A percentile compares a stretch with the other conserved stretches of the same genome.
phyloP scores from a whole-genome alignment of 352 stramenopile species.

The Pythium coloratum region DNA sequence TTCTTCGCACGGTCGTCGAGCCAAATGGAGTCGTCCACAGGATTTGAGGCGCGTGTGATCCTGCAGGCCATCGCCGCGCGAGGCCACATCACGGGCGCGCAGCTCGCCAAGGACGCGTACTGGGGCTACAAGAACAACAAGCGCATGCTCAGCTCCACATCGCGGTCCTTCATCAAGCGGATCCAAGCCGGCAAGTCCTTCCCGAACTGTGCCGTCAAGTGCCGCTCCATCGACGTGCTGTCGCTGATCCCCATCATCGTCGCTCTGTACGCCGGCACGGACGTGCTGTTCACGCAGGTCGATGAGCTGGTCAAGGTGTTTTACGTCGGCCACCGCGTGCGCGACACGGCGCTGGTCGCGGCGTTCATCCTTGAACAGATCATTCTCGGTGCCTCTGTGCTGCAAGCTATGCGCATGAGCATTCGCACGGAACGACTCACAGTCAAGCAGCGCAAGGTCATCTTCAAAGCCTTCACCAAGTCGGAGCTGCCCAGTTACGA shows the following conservation, averaged over 20 bases:
- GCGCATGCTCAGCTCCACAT: slow-evolving; percentile 64
- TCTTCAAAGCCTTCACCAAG: slow-evolving; percentile 87
- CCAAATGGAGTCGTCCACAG: slow-evolving; percentile 74
- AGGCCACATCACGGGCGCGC: slow-evolving; percentile 67
- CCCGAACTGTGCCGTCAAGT: slow-evolving; percentile 75
- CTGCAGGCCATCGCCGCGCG: slow-evolving; percentile 69
- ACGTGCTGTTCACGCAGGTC: slow-evolving; percentile 79
- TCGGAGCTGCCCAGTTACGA: slow-evolving; percentile 79
- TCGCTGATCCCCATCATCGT: slow-evolving; percentile 72
- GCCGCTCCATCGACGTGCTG: slow-evolving; percentile 77
- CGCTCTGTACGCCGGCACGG: slow-evolving; percentile 77
- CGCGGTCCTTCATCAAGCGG: slow-evolving; percentile 74
- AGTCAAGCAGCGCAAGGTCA: slow-evolving; percentile 81
- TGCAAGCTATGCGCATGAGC: slow-evolving; percentile 84
- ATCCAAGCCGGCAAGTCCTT: slow-evolving; percentile 70
- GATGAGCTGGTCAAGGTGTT: slow-evolving; percentile 82
- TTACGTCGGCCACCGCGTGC: slow-evolving; percentile 68
- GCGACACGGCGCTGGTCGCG: slow-evolving; percentile 65
- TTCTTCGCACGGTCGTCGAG: slow-evolving; percentile 33
- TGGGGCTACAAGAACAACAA: slow-evolving; percentile 85
- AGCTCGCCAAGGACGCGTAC: slow-evolving; percentile 79
- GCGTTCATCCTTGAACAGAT: slow-evolving; percentile 82
- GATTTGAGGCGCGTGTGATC: slow-evolving; percentile 75
- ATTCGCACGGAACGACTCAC: slow-evolving; percentile 78
- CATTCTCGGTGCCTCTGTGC: slow-evolving; percentile 70